Percentiles rank a stretch among this genome's conserved stretches.
Conservation (phyloP, 768 basidiomycete species). For the Coprinopsis strossmayeri region DNA sequence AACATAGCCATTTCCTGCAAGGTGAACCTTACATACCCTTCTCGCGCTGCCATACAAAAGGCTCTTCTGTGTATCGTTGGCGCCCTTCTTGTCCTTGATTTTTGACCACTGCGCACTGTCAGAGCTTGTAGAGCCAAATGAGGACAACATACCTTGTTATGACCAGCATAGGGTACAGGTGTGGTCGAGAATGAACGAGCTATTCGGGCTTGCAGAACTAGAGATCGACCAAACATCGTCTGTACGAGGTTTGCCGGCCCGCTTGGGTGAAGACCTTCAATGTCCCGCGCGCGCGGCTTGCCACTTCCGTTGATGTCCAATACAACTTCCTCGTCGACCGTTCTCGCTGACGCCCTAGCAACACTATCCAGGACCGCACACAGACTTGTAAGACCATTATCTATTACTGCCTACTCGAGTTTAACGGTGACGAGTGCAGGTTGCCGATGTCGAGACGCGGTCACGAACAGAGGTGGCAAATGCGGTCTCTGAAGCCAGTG, state of each 20-base stretch:
- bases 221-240: conserved; percentile 4
- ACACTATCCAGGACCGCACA: conserved; percentile 23
- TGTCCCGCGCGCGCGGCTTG: too few relatives aligned
- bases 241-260: not conserved
- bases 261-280: too few relatives aligned
- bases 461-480: conserved; percentile 47
- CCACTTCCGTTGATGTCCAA: conserved; percentile 17
- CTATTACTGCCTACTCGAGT: not conserved
- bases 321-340: conserved; percentile 19
- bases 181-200: conserved; percentile 7
- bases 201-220: not conserved
- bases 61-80: conserved; percentile 56
- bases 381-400: conserved; percentile 18
- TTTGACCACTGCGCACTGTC: conserved; percentile 57
- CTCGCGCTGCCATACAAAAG: conserved; percentile 48
- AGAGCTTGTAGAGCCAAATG: not conserved
- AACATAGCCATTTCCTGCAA: not conserved
- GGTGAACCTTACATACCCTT: too few relatives aligned
- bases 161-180: not conserved
- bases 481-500: conserved; percentile 36
- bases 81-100: conserved; percentile 66
- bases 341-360: conserved; percentile 23
- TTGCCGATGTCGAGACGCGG: conserved; percentile 50
- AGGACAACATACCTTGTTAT: conserved; percentile 4
- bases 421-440: conserved; percentile 34